These are phyloP conservation scores for Exophiala sp. DNA, from an alignment of 2,329 filamentous ascomycete genomes.

Conservation along the genomic window DNA sequence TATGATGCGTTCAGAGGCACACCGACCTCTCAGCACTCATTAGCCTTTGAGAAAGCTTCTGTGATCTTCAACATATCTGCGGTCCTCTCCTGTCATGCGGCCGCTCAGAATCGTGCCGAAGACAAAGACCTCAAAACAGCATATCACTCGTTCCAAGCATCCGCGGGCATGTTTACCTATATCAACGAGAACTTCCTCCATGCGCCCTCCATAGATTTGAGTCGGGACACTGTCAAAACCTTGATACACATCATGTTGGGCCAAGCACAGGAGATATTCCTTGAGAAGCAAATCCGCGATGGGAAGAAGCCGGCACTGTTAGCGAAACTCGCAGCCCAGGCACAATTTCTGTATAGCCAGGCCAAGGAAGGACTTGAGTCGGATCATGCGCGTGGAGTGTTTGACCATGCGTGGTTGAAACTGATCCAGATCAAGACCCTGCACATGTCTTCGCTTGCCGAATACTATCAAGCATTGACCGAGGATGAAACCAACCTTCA, in stretches of 20 bases:
- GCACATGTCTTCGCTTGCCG: conserved; percentile 76
- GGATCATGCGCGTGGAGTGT: conserved; percentile 82
- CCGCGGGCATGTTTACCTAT: conserved; percentile 98
- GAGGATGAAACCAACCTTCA: conserved; percentile 86
- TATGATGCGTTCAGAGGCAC: conserved; percentile 99
- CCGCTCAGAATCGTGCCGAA: conserved; percentile 83
- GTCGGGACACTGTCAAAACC: conserved; percentile 90
- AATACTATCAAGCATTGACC: conserved; percentile 87
- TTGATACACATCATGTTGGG: conserved; percentile 89
- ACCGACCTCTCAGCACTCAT: conserved; percentile 89
- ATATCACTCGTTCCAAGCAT: conserved; percentile 96
- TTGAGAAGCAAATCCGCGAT: conserved; percentile 91
- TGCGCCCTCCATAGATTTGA: conserved; percentile 91
- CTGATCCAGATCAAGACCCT: conserved; percentile 67
- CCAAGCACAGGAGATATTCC: conserved; percentile 92
- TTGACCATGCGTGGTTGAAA: conserved; percentile 88
- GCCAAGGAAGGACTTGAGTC: conserved; percentile 86
- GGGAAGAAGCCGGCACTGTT: conserved; percentile 87
- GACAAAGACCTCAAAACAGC: conserved; percentile 91
- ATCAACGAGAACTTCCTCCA: conserved; percentile 99
- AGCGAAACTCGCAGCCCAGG: conserved; percentile 88
- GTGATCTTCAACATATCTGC: conserved; percentile 99
- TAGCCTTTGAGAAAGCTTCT: conserved; percentile 96
- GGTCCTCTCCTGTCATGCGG: conserved; percentile 91
- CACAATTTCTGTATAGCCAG: conserved; percentile 79